A percentile compares a stretch with the other conserved stretches of the same genome.
These are phyloP conservation scores for Pythium rishiriense DNA, from an alignment of 352 stramenopile species.

Conservation along the genomic window DNA sequence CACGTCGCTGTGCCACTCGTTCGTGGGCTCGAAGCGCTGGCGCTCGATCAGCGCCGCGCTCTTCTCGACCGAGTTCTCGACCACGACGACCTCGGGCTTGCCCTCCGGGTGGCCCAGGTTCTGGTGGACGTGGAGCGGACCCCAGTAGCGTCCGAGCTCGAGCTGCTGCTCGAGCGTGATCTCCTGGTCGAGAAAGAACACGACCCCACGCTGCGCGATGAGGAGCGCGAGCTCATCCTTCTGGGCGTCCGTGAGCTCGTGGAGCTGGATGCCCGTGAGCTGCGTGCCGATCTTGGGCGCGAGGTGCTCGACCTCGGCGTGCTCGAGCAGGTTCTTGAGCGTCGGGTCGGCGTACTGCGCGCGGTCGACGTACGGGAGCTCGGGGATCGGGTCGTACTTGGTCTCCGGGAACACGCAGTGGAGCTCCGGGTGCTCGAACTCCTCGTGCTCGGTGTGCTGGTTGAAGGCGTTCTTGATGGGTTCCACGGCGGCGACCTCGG, in stretches of 20 bases:
- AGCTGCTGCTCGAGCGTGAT: slow-evolving; percentile 32
- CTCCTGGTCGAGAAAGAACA: slow-evolving; percentile 18
- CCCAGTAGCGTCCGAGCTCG: slow-evolving; percentile 30
- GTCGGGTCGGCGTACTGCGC: slow-evolving; percentile 31
- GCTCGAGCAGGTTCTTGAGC: slow-evolving; percentile 32
- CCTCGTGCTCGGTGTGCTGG: slow-evolving; percentile 8
- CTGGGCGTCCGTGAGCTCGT: slow-evolving; percentile 31
- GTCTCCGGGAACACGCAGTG: slow-evolving; percentile 28
- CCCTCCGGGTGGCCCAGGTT: slow-evolving; percentile 30
- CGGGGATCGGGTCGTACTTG: slow-evolving; percentile 30
- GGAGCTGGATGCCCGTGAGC: slow-evolving; percentile 30
- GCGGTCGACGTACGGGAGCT: slow-evolving; percentile 29
- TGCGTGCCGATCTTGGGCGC: slow-evolving; percentile 28
- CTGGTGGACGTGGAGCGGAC: slow-evolving; percentile 32
- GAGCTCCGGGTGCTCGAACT: slow-evolving; percentile 29
- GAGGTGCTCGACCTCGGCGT: slow-evolving; percentile 22
- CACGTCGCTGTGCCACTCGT: slow-evolving; percentile 44
- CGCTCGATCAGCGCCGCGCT: slow-evolving; percentile 28
- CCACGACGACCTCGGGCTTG: slow-evolving; percentile 30
- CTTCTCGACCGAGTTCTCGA: slow-evolving; percentile 24
- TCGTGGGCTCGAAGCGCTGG: slow-evolving; percentile 33
- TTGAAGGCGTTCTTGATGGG: slow-evolving; percentile 28
- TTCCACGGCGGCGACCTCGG: neutral
- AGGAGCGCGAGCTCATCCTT: slow-evolving; percentile 23
- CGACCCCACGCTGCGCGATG: slow-evolving; percentile 15